These are phyloP conservation scores for Peronospora farinosa DNA, from an alignment of 352 stramenopile species.

Conservation along the genomic window DNA sequence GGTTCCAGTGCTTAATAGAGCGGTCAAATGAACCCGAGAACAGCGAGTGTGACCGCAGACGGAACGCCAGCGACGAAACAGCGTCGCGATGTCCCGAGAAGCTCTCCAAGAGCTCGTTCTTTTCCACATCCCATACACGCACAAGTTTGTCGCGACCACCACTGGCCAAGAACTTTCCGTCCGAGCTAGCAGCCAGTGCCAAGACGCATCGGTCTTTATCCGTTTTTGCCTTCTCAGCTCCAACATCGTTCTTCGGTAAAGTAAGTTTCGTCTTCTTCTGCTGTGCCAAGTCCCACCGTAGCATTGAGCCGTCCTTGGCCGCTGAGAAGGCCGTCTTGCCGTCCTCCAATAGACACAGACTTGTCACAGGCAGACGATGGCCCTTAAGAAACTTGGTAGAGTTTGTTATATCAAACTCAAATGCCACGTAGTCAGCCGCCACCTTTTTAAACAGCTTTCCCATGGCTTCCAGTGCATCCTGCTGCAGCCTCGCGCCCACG, in stretches of 20 bases:
- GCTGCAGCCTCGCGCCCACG: slow-evolving; percentile 70
- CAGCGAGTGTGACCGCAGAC: slow-evolving; percentile 81
- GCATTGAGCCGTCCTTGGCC: slow-evolving; percentile 89
- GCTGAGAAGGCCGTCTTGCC: slow-evolving; percentile 87
- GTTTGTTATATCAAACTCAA: slow-evolving; percentile 76
- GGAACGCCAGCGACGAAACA: slow-evolving; percentile 84
- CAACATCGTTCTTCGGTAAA: slow-evolving; percentile 57
- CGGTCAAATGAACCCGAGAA: slow-evolving; percentile 91
- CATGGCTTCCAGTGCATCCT: slow-evolving; percentile 78
- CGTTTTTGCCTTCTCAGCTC: slow-evolving; percentile 38
- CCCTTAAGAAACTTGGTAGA: slow-evolving; percentile 76
- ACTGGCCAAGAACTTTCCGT: slow-evolving; percentile 88
- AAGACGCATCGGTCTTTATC: slow-evolving; percentile 81
- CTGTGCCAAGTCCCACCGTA: slow-evolving; percentile 85
- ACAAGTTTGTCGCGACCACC: slow-evolving; percentile 89
- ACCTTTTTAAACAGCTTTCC: slow-evolving; percentile 87
- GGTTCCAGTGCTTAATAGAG: slow-evolving; percentile 93
- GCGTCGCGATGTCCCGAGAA: slow-evolving; percentile 88
- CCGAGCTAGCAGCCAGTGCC: slow-evolving; percentile 83
- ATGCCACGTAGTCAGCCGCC: slow-evolving; percentile 62
- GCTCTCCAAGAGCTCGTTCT: slow-evolving; percentile 73
- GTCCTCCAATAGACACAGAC: slow-evolving; percentile 83
- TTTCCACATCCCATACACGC: slow-evolving; percentile 82
- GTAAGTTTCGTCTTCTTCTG: slow-evolving; percentile 65
- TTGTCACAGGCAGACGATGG: slow-evolving; percentile 81